A percentile compares a stretch with the other conserved stretches of the same genome.
Evolutionary conservation across 2,329 filamentous ascomycete genomes (phyloP).

Genomic region (Teratosphaeriaceae sp.): DNA sequence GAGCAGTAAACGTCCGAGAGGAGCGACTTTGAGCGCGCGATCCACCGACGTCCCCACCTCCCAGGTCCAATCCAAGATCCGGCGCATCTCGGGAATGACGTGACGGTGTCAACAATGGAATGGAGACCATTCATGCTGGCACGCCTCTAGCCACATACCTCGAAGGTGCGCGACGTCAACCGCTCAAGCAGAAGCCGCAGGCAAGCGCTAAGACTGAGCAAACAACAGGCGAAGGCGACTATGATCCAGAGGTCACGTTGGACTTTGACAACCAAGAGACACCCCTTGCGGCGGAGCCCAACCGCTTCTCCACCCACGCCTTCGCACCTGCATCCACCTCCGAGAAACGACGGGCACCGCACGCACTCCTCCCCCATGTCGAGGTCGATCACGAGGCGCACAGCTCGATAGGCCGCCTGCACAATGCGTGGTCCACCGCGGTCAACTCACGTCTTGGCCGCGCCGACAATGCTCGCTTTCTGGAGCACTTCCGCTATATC

Average conservation of each 20-base stretch:
- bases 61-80: no score
- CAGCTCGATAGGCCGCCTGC: constrained; percentile 33
- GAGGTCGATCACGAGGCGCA: constrained; percentile 7
- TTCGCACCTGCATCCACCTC: constrained; percentile 14
- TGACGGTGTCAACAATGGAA: constrained; percentile 34
- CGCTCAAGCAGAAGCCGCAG: constrained; percentile 5
- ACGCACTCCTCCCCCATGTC: constrained; percentile 6
- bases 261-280: constrained; percentile 12
- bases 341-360: background rate
- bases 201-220: background rate
- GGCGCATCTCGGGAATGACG: constrained; percentile 9
- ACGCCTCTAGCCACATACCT: constrained; percentile 85
- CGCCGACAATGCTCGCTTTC: constrained; percentile 74
- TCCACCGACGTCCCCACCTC: no score
- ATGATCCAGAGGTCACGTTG: constrained; percentile 15
- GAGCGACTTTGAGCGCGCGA: no score
- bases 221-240: constrained; percentile 25
- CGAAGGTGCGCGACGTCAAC: constrained; percentile 60
- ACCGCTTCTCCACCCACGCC: background rate
- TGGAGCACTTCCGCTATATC: constrained; percentile 89
- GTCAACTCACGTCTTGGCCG: constrained; percentile 67
- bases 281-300: background rate
- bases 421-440: constrained; percentile 47
- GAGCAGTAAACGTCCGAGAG: no score
- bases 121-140: constrained; percentile 85